Conservation (phyloP, 208 protist genomes). For the Leishmania tarentolae region DNA sequence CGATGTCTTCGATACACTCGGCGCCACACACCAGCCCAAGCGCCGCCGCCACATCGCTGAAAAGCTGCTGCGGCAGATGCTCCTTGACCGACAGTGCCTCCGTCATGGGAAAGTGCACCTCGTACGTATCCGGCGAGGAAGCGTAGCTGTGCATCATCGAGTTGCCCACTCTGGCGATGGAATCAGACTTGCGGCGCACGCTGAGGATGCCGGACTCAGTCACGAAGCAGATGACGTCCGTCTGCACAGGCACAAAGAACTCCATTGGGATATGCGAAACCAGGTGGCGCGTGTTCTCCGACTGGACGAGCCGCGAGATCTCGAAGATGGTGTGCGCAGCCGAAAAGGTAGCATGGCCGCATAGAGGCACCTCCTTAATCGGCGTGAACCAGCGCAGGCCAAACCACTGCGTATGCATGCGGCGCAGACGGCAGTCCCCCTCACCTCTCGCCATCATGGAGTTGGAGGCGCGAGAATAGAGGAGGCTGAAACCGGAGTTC, state of each 20-base stretch:
- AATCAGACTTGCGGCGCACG: conserved; percentile 33
- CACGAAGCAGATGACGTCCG: conserved; percentile 65
- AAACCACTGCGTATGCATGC: conserved; percentile 72
- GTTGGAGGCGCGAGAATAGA: conserved; percentile 35
- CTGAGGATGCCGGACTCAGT: conserved; percentile 57
- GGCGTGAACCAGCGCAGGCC: conserved; percentile 84
- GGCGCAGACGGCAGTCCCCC: conserved; percentile 39
- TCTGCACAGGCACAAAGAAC: conserved; percentile 62
- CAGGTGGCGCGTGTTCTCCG: conserved; percentile 42
- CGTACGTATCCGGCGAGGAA: conserved; percentile 48
- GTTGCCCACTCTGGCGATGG: conserved; percentile 13
- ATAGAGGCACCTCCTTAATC: conserved; percentile 57
- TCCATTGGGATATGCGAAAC: conserved; percentile 53
- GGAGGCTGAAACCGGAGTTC: conserved; percentile 48
- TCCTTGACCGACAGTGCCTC: conserved; percentile 47
- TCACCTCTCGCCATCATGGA: conserved; percentile 24
- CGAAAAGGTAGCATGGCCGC: conserved; percentile 77
- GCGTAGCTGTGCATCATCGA: conserved; percentile 25
- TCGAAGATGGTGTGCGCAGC: conserved; percentile 79
- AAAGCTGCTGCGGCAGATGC: conserved; percentile 31
- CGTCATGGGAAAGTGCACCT: conserved; percentile 63
- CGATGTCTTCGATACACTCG: conserved; percentile 48
- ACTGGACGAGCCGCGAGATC: conserved; percentile 40
- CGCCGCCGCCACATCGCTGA: conserved; percentile 34
- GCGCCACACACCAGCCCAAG: conserved; percentile 47